Evolutionary conservation across 2,329 filamentous ascomycete species (phyloP), one percentile per base, ranked within the genome.

Genomic region (Aspergillus vadensis): DNA sequence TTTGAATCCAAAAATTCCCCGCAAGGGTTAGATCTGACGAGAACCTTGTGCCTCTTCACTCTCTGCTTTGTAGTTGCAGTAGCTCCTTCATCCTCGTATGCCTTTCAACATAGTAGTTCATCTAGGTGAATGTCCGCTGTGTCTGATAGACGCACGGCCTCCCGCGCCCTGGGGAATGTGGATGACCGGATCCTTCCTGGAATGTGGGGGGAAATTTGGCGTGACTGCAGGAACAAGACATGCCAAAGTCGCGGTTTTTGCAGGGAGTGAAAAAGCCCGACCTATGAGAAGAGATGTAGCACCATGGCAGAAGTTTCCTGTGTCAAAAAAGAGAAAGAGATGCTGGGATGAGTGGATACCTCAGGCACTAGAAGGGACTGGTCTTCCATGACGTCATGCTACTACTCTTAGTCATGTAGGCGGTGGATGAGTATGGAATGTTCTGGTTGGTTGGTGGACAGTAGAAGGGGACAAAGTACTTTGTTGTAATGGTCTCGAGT

Each of bases 1-100:
- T 43, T 44, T 58, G 48, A 50, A 43, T 61, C 19, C 41, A 49
- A 52, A 58, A 36, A 58, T 44, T 36, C 32, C 55, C 32, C 21
- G 41, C 23, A 25, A 59, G 44, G 43, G 50, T 47, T 44, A 15
- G 41, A 55, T 55, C 43, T 55, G 53, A 47, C 6, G 38, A 36
- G 7, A 43, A 12, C 5, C 17, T 50, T 54, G 30, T n/a, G 19
- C 17, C 10, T 51, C 14, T 10, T 36, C 12, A 14, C 12, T 36
- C 32, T 36, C 32, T 36, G 44, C 19, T n/a, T 6, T 30, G 32
- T 50, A 54, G 12, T 15, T 43, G 39, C 1, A 36, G 32, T 36
- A 36, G 32, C 32, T 36, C 32, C 10, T 36, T 5, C 10, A 14
- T 36, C 32, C 32, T 36, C 32, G 12, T 36, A 30, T 36, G 32